Percentiles rank a stretch among this genome's conserved stretches.
Evolutionary conservation across 2,329 filamentous ascomycete species (phyloP).

Genomic region (Paecilomyces sp.): DNA sequence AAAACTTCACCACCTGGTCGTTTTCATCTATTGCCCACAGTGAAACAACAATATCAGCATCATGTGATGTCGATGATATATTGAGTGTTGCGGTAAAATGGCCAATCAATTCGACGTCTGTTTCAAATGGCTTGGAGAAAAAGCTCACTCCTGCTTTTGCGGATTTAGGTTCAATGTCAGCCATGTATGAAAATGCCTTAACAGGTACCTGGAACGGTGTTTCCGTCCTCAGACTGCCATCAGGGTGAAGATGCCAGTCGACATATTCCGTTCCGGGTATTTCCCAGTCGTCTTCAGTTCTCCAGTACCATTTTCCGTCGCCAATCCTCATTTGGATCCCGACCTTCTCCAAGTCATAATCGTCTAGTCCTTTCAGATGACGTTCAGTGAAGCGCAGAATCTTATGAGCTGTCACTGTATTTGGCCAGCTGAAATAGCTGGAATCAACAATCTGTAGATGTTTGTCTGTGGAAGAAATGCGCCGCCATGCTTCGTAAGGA

Average conservation of each 20-base stretch:
- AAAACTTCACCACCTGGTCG: neutral
- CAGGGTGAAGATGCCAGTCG: neutral
- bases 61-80: neutral
- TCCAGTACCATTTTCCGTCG: constrained; percentile 1
- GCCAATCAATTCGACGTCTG: neutral
- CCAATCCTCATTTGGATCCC: constrained; percentile 1
- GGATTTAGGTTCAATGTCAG: constrained; percentile 2
- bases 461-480: neutral
- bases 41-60: neutral
- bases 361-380: neutral
- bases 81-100: constrained; percentile 1
- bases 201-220: constrained; percentile 1
- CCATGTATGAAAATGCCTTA: constrained; percentile 4
- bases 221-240: neutral
- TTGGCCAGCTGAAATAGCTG: neutral
- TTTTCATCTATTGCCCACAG: neutral
- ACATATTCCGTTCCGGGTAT: neutral
- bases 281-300: neutral
- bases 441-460: neutral
- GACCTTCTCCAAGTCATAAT: neutral
- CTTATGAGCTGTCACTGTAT: neutral
- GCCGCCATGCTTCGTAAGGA: neutral
- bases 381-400: neutral
- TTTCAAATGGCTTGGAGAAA: neutral
- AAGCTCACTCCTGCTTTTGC: neutral